Base-by-base conservation (phyloP, 352 stramenopile species). In the Phytophthora lateralis region DNA sequence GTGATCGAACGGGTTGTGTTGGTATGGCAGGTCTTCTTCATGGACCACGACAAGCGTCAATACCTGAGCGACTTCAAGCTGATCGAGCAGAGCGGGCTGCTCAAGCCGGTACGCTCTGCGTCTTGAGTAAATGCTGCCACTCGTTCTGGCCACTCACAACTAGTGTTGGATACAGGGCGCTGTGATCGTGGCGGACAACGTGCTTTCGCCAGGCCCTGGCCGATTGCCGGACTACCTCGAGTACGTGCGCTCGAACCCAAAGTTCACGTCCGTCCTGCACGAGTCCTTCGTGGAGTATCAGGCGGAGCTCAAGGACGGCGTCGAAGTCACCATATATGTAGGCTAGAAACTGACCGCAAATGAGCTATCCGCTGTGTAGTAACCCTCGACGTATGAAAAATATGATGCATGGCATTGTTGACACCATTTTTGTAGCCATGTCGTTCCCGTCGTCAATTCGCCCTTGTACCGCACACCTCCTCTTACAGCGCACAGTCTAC, bases 151-250 rank as follows among this genome's bases (percentile, higher is more conserved):
- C 20, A 11, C 34, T 50, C 12, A 59, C 30, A 15, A 48, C 9
- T 38, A 17, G 41, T 43, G 35, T 43, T 48, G 3, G n/a, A 30
- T 38, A 4, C 20, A 72, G 46, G 72, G 72, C 34, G 56, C 60
- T 3, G 45, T 78, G 6, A 46, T 81, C 14, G 45, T 78, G 0
- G 69, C 73, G 2, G 69, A 81, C 57, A 81, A 81, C 46, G 66
- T 81, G 32, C 50, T 78, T 15, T 71, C 41, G 9, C 63, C 64
- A 12, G 69, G 66, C 11, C 57, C 62, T 6, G 55, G 55, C 14
- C 35, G 39, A 41, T 30, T 60, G 7, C 55, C 62, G 0, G 66
- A 67, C 17, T 81, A 78, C 34, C 55, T 78, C 7, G 60, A 74
- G 14, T 78, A 78, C 43, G 46, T 78, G 12, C 65, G 63, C 20